A percentile compares a stretch with the other conserved stretches of the same genome.
phyloP scores from a whole-genome alignment of 2,329 filamentous ascomycete species.

The Aspergillus sp. region DNA sequence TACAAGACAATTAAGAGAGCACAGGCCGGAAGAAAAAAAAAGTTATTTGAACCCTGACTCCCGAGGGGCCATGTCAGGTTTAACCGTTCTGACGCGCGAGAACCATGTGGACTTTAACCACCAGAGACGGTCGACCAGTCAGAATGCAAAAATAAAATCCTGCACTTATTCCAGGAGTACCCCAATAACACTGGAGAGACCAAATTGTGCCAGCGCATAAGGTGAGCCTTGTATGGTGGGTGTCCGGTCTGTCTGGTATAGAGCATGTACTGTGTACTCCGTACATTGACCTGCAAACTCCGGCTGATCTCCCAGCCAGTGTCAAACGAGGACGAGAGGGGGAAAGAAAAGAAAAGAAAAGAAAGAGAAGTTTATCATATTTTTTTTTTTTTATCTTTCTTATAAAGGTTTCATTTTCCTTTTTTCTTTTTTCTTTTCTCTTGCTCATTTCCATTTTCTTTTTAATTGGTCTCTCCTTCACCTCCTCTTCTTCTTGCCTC shows the following conservation, averaged over 20 bases:
- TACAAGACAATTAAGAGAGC: slow-evolving; percentile 1
- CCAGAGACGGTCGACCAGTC: not conserved
- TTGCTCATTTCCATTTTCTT: slow-evolving; percentile 1
- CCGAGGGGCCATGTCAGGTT: not conserved
- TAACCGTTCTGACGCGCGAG: not conserved
- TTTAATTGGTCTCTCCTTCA: not conserved
- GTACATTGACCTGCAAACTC: slow-evolving; percentile 7
- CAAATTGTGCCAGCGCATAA: slow-evolving; percentile 2
- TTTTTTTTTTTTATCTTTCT: not conserved
- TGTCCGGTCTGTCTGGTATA: not conserved
- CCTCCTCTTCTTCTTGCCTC: not conserved
- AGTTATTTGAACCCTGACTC: not conserved
- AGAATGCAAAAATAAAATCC: not conserved
- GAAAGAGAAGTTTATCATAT: not conserved
- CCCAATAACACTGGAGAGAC: not conserved
- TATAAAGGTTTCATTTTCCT: not conserved
- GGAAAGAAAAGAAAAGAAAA: slow-evolving; percentile 14
- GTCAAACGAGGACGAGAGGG: too few species aligned
- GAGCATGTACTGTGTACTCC: slow-evolving; percentile 6
- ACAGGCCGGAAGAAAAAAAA: not conserved
- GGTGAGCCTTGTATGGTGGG: slow-evolving; percentile 3
- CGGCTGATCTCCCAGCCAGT: too few species aligned
- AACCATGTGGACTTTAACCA: too few species aligned
- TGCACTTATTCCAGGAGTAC: not conserved
- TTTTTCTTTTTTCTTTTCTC: not conserved